Base-by-base conservation (phyloP, 495 filamentous ascomycete species). In the Aspergillus biplanus region DNA sequence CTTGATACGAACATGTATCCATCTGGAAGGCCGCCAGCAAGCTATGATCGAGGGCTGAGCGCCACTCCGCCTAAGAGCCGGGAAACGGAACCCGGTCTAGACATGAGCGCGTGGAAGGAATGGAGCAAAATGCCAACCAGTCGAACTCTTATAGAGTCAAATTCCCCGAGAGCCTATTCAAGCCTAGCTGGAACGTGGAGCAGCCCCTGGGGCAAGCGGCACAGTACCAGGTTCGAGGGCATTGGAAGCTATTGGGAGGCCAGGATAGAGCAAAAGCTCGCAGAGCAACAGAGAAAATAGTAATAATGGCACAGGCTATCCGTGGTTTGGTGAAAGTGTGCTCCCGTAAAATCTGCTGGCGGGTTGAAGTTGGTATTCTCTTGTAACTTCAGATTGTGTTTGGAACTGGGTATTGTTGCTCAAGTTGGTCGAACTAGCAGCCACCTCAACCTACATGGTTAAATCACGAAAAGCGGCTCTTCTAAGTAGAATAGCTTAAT, bases 41-140 rank as follows among this genome's bases (percentile, higher is more conserved):
- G 39, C 4, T 11, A 6, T 15, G 11, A 44, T 12, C 3, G n/a
- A 44, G 39, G 11, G 39, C 39, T 15, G 39, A 44, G n/a, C 39
- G 88, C 0, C 82, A 86, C 48, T 90, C 90, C 0, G 75, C 82
- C 4, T 75, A 83, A 37, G 90, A 90, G 8, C 39, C 3, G n/a
- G 39, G 39, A 44, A 4, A 15, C n/a, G 39, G n/a, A 44, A 13
- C 39, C 39, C 11, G 11, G n/a, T 44, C n/a, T 31, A 75, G 67
- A 4, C 82, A 88, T 59, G 83, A 85, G 58, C 84, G 86, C 4
- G 1, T 63, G 78, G 56, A 72, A 81, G 39, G 21, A 27, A 27
- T 27, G 1, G 21, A 27, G 21, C 21, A 27, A 27, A 27, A 27
- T 27, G 21, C 21, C 21, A 27, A 27, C 21, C 21, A 27, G 21